Percentiles rank a stretch among this genome's conserved stretches.
Evolutionary conservation across 257 asterid genomes (phyloP).

Genomic region (Solanum stenotomum): DNA sequence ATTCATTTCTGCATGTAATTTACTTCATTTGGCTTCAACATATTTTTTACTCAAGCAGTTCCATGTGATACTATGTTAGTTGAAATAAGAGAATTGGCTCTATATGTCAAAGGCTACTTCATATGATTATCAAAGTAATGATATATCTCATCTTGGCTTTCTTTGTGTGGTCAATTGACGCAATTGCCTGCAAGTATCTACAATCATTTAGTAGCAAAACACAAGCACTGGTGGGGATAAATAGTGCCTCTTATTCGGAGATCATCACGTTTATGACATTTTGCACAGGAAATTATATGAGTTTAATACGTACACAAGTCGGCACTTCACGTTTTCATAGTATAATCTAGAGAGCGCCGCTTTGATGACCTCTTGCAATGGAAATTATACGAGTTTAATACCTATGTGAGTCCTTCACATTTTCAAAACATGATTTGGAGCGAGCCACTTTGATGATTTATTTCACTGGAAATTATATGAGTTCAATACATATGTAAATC

Average conservation of each 20-base stretch:
- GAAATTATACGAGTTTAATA: background rate
- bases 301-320: background rate
- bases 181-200: background rate
- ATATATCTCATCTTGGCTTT: background rate
- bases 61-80: background rate
- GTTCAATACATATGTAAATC: background rate
- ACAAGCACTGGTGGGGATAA: background rate
- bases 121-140: background rate
- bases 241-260: background rate
- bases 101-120: background rate
- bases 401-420: background rate
- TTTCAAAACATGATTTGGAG: background rate
- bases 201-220: background rate
- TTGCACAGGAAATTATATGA: background rate
- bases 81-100: background rate
- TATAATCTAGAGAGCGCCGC: background rate
- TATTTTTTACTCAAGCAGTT: background rate
- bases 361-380: background rate
- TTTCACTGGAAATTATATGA: background rate
- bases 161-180: background rate
- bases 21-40: background rate
- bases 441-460: background rate
- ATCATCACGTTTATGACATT: background rate
- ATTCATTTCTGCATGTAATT: background rate
- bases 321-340: background rate